A percentile compares a stretch with the other conserved stretches of the same genome.
Conservation (phyloP, 2,329 filamentous ascomycete species). For the Aspergillus latus region DNA sequence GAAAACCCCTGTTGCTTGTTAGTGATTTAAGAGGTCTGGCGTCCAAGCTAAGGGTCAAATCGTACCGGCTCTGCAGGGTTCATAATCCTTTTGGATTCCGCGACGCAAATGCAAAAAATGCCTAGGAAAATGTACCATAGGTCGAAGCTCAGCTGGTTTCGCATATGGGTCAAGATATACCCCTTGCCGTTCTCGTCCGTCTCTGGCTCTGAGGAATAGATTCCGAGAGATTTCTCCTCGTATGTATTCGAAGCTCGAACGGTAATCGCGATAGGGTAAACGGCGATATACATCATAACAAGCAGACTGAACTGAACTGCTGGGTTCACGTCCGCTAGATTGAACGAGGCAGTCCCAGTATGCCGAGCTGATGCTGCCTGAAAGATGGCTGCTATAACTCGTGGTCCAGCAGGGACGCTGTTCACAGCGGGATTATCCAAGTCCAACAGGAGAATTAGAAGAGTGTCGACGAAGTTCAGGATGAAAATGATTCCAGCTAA, state of each 20-base stretch:
- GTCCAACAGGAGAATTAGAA: constrained; percentile 55
- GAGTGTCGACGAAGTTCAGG: constrained; percentile 56
- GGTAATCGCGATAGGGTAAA: constrained; percentile 92
- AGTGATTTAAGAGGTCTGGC: background rate
- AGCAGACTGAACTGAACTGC: constrained; percentile 59
- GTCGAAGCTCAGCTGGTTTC: constrained; percentile 65
- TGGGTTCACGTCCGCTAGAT: constrained; percentile 53
- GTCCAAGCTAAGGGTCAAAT: background rate
- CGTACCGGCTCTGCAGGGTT: constrained; percentile 28
- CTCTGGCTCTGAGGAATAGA: constrained; percentile 37
- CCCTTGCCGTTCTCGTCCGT: constrained; percentile 31
- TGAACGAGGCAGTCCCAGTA: constrained; percentile 53
- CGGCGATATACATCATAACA: constrained; percentile 99
- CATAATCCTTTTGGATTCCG: constrained; percentile 47
- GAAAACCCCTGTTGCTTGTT: constrained; percentile 40
- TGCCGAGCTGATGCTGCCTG: constrained; percentile 54
- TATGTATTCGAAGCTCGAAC: constrained; percentile 72
- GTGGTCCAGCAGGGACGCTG: constrained; percentile 42
- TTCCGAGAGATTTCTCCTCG: constrained; percentile 63
- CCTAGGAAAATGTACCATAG: constrained; percentile 64
- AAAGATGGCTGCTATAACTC: constrained; percentile 58
- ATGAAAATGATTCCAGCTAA: constrained; percentile 49
- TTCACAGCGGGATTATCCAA: constrained; percentile 54
- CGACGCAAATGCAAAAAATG: constrained; percentile 58
- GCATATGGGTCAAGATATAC: constrained; percentile 57